Evolutionary conservation across 2,329 filamentous ascomycete species (phyloP).

Genomic region (Whalleya microplaca): DNA sequence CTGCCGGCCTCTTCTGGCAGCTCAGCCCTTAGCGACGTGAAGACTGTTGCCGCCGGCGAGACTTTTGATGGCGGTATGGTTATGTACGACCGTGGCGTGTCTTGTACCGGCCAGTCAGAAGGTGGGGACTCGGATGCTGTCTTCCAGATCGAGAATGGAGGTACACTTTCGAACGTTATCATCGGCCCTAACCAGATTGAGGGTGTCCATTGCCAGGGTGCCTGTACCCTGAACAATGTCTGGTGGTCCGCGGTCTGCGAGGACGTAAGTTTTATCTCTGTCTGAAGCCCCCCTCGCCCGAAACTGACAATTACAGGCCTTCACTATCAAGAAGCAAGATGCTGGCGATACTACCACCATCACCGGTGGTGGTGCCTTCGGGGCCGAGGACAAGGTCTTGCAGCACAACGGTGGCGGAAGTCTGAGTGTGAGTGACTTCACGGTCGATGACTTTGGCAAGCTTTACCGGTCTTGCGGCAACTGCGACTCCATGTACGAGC

Average conservation of each 20-base stretch:
- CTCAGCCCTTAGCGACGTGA: not conserved
- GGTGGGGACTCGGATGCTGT: not conserved
- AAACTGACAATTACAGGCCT: too few relatives aligned
- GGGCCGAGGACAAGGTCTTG: slow-evolving; percentile 45
- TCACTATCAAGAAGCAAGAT: slow-evolving; percentile 41
- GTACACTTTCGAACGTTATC: not conserved
- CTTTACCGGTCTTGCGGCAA: slow-evolving; percentile 55
- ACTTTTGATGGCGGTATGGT: not conserved
- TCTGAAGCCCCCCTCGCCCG: too few relatives aligned
- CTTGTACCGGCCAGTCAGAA: not conserved
- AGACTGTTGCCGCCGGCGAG: not conserved
- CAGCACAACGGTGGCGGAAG: slow-evolving; percentile 49
- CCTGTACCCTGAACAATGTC: slow-evolving; percentile 12
- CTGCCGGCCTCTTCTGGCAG: slow-evolving; percentile 3
- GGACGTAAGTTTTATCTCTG: slow-evolving; percentile 27
- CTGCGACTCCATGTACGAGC: slow-evolving; percentile 44
- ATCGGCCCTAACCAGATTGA: not conserved
- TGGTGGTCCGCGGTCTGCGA: slow-evolving; percentile 47
- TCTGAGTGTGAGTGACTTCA: slow-evolving; percentile 44
- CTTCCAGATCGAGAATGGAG: not conserved
- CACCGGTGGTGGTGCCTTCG: slow-evolving; percentile 48
- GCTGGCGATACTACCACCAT: slow-evolving; percentile 45
- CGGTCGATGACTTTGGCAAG: slow-evolving; percentile 49
- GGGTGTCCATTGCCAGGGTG: slow-evolving; percentile 7
- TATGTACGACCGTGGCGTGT: not conserved